Percentiles rank a stretch among this genome's conserved stretches.
Conservation (phyloP, 139 green algal genomes). For the Closterium sp. region DNA sequence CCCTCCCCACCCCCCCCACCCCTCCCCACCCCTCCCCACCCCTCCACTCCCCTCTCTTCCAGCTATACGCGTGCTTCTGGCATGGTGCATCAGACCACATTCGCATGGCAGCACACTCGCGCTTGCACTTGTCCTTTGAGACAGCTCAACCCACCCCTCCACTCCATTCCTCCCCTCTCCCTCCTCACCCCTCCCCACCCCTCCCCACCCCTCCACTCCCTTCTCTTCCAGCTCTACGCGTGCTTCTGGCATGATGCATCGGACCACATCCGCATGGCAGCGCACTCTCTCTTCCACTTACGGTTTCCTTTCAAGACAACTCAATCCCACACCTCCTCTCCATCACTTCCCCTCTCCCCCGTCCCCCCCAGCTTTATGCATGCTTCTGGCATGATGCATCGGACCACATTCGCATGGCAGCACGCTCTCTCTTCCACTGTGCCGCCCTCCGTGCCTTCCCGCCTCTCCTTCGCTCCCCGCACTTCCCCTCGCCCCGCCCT, state of each 20-base stretch:
- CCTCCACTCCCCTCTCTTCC: neutral
- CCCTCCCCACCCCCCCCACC: neutral
- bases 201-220: neutral
- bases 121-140: neutral
- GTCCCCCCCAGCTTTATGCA: conserved; percentile 15
- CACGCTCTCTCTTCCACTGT: conserved; percentile 44
- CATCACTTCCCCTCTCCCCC: neutral
- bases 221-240: neutral
- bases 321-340: neutral
- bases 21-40: neutral
- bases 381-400: conserved; percentile 40
- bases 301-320: too few species aligned
- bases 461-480: conserved; percentile 5
- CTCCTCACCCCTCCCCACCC: neutral
- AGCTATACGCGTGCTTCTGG: conserved; percentile 23
- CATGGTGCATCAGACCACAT: neutral
- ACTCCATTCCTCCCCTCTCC: too few species aligned
- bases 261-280: conserved; percentile 12
- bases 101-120: neutral
- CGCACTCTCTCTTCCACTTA: conserved; percentile 41
- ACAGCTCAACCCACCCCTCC: neutral
- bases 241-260: conserved; percentile 35
- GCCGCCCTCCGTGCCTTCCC: conserved; percentile 20
- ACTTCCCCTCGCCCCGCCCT: conserved; percentile 16
- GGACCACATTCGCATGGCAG: conserved; percentile 14